A percentile compares a stretch with the other conserved stretches of the same genome.
phyloP scores from a whole-genome alignment of 331 rosid species.

The Rhamnella rubrinervis region DNA sequence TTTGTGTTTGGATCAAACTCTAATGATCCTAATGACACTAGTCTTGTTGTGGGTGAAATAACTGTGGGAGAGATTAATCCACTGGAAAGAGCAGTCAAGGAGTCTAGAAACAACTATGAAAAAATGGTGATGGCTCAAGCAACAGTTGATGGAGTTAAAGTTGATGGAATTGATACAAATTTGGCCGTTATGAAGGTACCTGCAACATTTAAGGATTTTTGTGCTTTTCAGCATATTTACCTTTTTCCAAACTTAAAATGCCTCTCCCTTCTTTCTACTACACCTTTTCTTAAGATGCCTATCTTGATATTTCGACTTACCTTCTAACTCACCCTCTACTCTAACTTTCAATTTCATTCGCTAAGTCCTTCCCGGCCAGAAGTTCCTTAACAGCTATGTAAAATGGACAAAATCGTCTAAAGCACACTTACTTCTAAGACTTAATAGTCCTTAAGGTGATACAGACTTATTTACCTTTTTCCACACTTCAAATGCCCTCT shows the following conservation, averaged over 20 bases:
- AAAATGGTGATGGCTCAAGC: slow-evolving; percentile 83
- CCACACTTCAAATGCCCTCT: not conserved
- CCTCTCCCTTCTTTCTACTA: slow-evolving; percentile 12
- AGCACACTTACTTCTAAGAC: too few relatives aligned
- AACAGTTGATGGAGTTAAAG: slow-evolving; percentile 90
- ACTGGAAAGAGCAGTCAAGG: slow-evolving; percentile 75
- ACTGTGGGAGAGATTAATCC: slow-evolving; percentile 82
- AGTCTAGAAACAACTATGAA: slow-evolving; percentile 66
- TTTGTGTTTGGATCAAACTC: slow-evolving; percentile 67
- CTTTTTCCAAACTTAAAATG: not conserved
- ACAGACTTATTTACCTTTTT: not conserved
- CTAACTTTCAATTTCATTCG: too few relatives aligned
- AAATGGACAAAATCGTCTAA: too few relatives aligned
- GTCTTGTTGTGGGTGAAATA: slow-evolving; percentile 83
- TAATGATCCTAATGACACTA: slow-evolving; percentile 43
- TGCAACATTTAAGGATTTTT: not conserved
- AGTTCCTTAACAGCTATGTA: too few relatives aligned
- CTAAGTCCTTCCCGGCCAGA: too few relatives aligned
- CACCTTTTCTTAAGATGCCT: not conserved
- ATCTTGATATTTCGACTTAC: too few relatives aligned
- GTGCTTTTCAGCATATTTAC: not conserved
- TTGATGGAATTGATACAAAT: slow-evolving; percentile 90
- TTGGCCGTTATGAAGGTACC: slow-evolving; percentile 94
- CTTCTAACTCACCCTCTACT: too few relatives aligned
- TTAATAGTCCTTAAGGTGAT: too few relatives aligned